A percentile compares a stretch with the other conserved stretches of the same genome.
phyloP scores from a whole-genome alignment of 2,329 filamentous ascomycete species.

The Nemania abortiva region DNA sequence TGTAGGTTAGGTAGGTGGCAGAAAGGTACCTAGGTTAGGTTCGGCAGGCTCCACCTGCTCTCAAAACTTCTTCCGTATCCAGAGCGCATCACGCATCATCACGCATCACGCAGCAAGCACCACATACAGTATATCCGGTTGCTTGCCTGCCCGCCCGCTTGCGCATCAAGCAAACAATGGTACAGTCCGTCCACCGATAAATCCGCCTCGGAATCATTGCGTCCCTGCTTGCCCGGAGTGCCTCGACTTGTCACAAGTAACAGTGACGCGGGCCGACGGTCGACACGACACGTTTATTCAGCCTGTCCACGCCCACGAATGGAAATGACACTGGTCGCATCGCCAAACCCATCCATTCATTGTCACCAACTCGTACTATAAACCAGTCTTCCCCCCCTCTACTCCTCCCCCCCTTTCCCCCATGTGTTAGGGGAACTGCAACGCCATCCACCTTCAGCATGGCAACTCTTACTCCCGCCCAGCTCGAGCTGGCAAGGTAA shows the following conservation, averaged over 20 bases:
- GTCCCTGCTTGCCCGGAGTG: not conserved
- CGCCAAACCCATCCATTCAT: conserved; percentile 28
- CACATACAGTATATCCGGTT: conserved; percentile 10
- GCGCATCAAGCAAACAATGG: conserved; percentile 37
- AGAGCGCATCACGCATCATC: conserved; percentile 21
- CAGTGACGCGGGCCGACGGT: conserved; percentile 10
- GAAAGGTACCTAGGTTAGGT: not conserved
- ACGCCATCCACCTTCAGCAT: conserved; percentile 44
- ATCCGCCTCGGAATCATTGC: conserved; percentile 27
- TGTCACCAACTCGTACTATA: not conserved
- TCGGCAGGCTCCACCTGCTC: conserved; percentile 27
- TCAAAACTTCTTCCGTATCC: conserved; percentile 39
- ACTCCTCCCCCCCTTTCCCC: conserved; percentile 29
- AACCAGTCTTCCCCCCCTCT: conserved; percentile 9
- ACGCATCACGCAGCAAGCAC: conserved; percentile 26
- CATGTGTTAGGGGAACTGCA: conserved; percentile 38
- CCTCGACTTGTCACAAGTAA: conserved; percentile 16
- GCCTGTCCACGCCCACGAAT: conserved; percentile 6
- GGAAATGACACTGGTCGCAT: conserved; percentile 35
- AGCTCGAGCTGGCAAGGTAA: conserved; percentile 70
- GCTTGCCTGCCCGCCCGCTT: conserved; percentile 12
- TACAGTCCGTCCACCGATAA: conserved; percentile 28
- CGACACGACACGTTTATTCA: not conserved
- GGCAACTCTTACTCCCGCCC: conserved; percentile 60
- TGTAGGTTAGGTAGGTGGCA: not conserved